Percentiles rank a stretch among this genome's conserved stretches.
These are phyloP conservation scores for Fusarium decemcellulare DNA, from an alignment of 2,329 filamentous ascomycete genomes.

Conservation along the genomic window DNA sequence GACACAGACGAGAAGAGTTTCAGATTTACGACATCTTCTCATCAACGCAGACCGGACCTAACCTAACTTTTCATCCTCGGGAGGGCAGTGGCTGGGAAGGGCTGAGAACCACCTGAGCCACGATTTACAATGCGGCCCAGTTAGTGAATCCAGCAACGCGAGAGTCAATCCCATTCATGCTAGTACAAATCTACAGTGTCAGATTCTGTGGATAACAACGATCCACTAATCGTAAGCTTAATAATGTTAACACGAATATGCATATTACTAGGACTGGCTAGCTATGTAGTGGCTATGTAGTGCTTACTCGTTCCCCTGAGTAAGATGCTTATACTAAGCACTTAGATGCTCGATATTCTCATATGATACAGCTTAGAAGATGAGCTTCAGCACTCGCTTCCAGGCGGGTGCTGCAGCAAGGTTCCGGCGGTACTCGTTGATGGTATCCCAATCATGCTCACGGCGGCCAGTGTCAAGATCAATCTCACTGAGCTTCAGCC, in stretches of 20 bases:
- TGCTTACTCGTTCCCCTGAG: neutral
- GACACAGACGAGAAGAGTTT: too few species aligned
- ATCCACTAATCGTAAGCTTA: too few species aligned
- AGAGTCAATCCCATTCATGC: too few species aligned
- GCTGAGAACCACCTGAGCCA: neutral
- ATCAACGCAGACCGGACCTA: neutral
- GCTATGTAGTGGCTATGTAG: neutral
- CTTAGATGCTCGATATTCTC: neutral
- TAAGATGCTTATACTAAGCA: neutral
- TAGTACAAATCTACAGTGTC: too few species aligned
- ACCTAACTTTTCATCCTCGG: neutral
- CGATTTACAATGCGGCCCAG: neutral
- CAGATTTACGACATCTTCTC: too few species aligned
- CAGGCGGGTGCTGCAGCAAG: conserved; percentile 63
- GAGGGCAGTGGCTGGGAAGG: neutral
- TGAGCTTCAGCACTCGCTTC: conserved; percentile 50
- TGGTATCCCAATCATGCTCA: conserved; percentile 73
- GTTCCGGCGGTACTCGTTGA: conserved; percentile 63
- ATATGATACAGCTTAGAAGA: conserved; percentile 46
- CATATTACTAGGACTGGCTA: neutral
- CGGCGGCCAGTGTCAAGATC: conserved; percentile 77
- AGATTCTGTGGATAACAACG: too few species aligned
- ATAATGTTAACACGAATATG: neutral
- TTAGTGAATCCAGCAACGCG: too few species aligned
- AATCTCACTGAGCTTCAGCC: conserved; percentile 71